Evolutionary conservation across 805 yeast species (phyloP).

Genomic region (Candida sphagnicola): DNA sequence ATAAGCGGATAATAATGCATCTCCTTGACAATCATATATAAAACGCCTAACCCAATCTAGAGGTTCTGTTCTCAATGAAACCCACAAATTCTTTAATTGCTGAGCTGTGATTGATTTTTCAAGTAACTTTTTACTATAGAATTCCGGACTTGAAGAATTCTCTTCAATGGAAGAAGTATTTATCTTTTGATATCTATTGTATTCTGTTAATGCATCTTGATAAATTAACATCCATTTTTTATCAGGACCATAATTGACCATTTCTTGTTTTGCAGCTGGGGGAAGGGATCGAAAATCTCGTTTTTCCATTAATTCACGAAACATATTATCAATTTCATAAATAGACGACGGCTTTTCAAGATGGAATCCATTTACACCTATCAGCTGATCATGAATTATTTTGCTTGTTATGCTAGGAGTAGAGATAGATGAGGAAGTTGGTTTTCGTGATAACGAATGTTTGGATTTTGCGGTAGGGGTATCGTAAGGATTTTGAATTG

Average conservation of each 20-base stretch:
- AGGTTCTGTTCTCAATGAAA: constrained; percentile 87
- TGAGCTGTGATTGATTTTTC: constrained; percentile 63
- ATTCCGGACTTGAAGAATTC: constrained; percentile 54
- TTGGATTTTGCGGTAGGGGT: constrained; percentile 4
- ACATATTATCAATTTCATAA: constrained; percentile 66
- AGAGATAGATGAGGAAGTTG: constrained; percentile 19
- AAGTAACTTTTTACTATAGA: constrained; percentile 70
- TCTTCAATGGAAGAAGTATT: constrained; percentile 20
- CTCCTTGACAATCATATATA: constrained; percentile 72
- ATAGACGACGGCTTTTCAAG: constrained; percentile 68
- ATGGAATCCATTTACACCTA: constrained; percentile 18
- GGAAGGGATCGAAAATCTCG: constrained; percentile 75
- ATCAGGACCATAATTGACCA: constrained; percentile 68
- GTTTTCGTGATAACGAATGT: constrained; percentile 14
- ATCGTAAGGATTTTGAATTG: constrained; percentile 13
- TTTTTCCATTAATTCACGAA: constrained; percentile 74
- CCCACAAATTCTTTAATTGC: constrained; percentile 82
- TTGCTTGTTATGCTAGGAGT: constrained; percentile 23
- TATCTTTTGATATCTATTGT: constrained; percentile 44
- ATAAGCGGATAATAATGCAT: constrained; percentile 65
- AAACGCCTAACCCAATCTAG: constrained; percentile 75
- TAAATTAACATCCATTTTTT: constrained; percentile 90
- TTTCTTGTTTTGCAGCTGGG: constrained; percentile 67
- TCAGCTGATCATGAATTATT: constrained; percentile 17
- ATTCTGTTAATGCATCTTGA: constrained; percentile 80